A percentile compares a stretch with the other conserved stretches of the same genome.
phyloP scores from a whole-genome alignment of 495 filamentous ascomycete genomes.

The Apodospora peruviana region DNA sequence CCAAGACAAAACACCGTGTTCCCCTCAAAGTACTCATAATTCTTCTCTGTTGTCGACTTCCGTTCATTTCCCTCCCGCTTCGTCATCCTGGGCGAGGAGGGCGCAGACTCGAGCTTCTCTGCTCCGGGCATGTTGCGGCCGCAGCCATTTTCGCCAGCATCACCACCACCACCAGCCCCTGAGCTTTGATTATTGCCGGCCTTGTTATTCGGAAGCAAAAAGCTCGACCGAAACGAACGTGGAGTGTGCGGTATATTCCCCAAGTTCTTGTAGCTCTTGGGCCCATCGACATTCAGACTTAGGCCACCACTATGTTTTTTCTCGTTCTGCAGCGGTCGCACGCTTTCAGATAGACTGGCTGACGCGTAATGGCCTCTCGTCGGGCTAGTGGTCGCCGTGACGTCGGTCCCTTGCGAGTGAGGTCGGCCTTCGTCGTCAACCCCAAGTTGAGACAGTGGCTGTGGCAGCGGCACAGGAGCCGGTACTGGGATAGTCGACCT shows the following conservation, averaged over 20 bases:
- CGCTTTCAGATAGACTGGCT: conserved; percentile 68
- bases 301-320: conserved; percentile 24
- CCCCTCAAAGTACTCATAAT: conserved; percentile 87
- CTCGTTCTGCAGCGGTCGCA: conserved; percentile 59
- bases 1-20: conserved; percentile 86
- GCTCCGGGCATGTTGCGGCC: conserved; percentile 54
- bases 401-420: conserved; percentile 72
- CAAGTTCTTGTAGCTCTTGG: conserved; percentile 44
- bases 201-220: conserved; percentile 57
- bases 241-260: conserved; percentile 53
- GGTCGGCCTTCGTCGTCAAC: conserved; percentile 53
- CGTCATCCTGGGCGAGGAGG: conserved; percentile 62
- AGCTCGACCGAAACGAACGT: conserved; percentile 66
- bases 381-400: conserved; percentile 73
- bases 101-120: conserved; percentile 69
- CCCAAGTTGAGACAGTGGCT: conserved; percentile 32
- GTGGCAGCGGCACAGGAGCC: not conserved
- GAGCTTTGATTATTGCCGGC: no score
- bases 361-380: conserved; percentile 60
- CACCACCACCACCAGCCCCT: no score
- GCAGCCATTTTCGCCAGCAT: conserved; percentile 40
- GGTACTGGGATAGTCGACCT: not conserved
- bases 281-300: conserved; percentile 49
- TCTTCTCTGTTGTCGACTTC: conserved; percentile 48
- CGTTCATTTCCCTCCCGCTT: conserved; percentile 14